These are phyloP conservation scores for Arthrobotrys pseudoclavata DNA, from an alignment of 2,329 filamentous ascomycete genomes.

Conservation along the genomic window DNA sequence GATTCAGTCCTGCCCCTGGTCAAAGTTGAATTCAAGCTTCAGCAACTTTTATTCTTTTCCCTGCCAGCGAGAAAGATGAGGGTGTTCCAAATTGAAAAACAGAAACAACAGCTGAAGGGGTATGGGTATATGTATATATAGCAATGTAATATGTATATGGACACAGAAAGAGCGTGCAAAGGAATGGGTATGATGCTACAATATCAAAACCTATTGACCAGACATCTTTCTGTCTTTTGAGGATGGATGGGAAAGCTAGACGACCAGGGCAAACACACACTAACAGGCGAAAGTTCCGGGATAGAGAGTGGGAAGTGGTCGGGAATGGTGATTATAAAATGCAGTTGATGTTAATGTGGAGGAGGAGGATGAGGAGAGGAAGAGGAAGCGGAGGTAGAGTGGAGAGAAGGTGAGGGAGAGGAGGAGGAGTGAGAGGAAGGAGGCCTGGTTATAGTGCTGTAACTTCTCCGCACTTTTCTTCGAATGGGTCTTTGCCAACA, in stretches of 20 bases:
- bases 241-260: slow-evolving; percentile 43
- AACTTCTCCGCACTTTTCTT: slow-evolving; percentile 61
- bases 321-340: slow-evolving; percentile 35
- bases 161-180: slow-evolving; percentile 59
- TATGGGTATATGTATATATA: slow-evolving; percentile 55
- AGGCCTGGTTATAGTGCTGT: slow-evolving; percentile 60
- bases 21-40: slow-evolving; percentile 54
- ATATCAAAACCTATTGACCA: slow-evolving; percentile 60
- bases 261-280: slow-evolving; percentile 59
- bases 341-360: slow-evolving; percentile 35
- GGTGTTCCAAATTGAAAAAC: slow-evolving; percentile 34
- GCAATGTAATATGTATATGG: slow-evolving; percentile 48
- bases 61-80: slow-evolving; percentile 58
- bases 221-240: slow-evolving; percentile 55
- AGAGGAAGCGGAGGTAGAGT: slow-evolving; percentile 22
- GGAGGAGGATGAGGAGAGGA: slow-evolving; percentile 2
- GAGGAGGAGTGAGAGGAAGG: slow-evolving; percentile 54
- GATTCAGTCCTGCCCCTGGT: slow-evolving; percentile 47
- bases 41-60: slow-evolving; percentile 58
- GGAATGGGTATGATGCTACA: slow-evolving; percentile 60
- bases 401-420: slow-evolving; percentile 42
- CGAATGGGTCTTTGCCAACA: slow-evolving; percentile 59
- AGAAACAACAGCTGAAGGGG: slow-evolving; percentile 40
- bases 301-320: slow-evolving; percentile 57
- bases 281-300: slow-evolving; percentile 60